Conservation (phyloP, 2,329 filamentous ascomycete species). For the Colletotrichum sp. region DNA sequence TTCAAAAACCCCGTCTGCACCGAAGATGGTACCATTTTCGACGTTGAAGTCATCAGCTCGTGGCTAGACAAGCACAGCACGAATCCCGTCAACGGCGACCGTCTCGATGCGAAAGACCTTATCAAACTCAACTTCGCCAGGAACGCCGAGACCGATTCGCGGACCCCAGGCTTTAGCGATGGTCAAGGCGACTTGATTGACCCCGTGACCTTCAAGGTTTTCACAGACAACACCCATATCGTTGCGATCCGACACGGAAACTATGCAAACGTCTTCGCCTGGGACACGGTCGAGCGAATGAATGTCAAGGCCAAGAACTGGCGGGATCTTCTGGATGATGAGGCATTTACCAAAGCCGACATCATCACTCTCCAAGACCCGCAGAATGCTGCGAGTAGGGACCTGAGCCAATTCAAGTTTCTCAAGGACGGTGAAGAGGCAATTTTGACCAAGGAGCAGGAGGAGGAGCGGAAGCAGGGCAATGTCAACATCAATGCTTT, state of each 20-base stretch:
- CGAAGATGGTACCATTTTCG: constrained; percentile 84
- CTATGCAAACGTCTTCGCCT: constrained; percentile 95
- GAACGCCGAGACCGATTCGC: constrained; percentile 73
- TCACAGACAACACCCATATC: constrained; percentile 98
- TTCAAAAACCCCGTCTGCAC: constrained; percentile 97
- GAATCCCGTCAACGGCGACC: constrained; percentile 85
- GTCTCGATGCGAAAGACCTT: constrained; percentile 80
- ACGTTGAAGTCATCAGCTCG: constrained; percentile 89
- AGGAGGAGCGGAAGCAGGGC: constrained; percentile 67
- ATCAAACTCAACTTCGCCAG: constrained; percentile 91
- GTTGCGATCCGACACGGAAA: constrained; percentile 81
- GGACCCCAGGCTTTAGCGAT: constrained; percentile 51
- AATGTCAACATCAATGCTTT: constrained; percentile 82
- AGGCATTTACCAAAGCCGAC: constrained; percentile 85
- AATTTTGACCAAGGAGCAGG: constrained; percentile 71
- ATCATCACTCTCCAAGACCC: constrained; percentile 97
- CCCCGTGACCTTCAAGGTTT: constrained; percentile 95
- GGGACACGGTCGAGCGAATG: constrained; percentile 92
- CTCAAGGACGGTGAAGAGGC: constrained; percentile 80
- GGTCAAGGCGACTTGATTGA: constrained; percentile 84
- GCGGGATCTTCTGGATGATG: constrained; percentile 87
- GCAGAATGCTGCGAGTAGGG: constrained; percentile 82
- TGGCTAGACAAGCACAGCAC: constrained; percentile 95
- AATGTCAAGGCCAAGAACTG: constrained; percentile 98
- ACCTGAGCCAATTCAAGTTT: constrained; percentile 88